Conservation (phyloP, 441 rosid genomes). For the Gossypium trilobum region DNA sequence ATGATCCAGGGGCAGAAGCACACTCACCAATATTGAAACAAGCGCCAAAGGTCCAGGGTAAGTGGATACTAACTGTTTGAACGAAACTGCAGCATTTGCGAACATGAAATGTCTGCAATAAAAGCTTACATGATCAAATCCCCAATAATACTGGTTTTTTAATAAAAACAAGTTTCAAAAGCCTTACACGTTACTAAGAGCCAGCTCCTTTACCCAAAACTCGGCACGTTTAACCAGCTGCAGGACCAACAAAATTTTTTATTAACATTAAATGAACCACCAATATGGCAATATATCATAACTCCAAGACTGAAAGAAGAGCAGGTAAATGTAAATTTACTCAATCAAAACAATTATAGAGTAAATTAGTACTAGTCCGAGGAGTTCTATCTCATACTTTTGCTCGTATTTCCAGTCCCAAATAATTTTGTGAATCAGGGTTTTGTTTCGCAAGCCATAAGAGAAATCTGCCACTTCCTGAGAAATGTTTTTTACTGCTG, state of each 20-base stretch:
- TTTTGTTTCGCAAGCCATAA: slow-evolving; percentile 71
- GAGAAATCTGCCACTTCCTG: slow-evolving; percentile 93
- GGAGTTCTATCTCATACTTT: slow-evolving; percentile 48
- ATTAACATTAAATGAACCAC: slow-evolving; percentile 12
- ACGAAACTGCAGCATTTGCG: slow-evolving; percentile 76
- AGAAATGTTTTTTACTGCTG: not conserved
- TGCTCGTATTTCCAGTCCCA: slow-evolving; percentile 80
- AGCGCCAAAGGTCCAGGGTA: slow-evolving; percentile 76
- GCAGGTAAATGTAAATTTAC: slow-evolving; percentile 19
- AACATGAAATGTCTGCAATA: slow-evolving; percentile 62
- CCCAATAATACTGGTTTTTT: not conserved
- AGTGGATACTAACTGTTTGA: slow-evolving; percentile 42
- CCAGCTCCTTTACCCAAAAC: slow-evolving; percentile 67
- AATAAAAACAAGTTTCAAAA: slow-evolving; percentile 11
- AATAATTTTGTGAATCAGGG: slow-evolving; percentile 45
- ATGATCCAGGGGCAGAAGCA: not conserved
- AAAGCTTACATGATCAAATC: slow-evolving; percentile 7
- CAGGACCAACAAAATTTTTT: slow-evolving; percentile 18
- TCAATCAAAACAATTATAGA: slow-evolving; percentile 17
- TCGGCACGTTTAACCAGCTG: slow-evolving; percentile 79
- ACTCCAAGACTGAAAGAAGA: slow-evolving; percentile 8
- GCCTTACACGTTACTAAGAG: slow-evolving; percentile 61
- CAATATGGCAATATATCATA: not conserved
- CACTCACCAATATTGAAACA: slow-evolving; percentile 78
- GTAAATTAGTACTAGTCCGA: slow-evolving; percentile 24